A percentile compares a stretch with the other conserved stretches of the same genome.
Conservation (phyloP, 2,329 filamentous ascomycete species). For the Zymoseptoria tritici region DNA sequence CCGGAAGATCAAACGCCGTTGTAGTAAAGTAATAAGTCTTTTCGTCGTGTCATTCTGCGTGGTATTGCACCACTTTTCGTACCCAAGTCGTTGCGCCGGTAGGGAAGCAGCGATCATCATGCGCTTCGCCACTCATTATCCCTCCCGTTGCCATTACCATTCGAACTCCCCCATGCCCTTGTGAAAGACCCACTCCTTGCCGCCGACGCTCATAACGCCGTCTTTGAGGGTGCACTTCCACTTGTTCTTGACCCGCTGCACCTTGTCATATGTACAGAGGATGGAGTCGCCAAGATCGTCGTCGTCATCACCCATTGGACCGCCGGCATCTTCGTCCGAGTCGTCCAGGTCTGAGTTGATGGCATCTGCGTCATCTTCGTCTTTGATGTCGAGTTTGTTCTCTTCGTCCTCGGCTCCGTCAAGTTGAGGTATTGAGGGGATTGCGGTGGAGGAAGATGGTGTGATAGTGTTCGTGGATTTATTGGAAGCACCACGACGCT, state of each 20-base stretch:
- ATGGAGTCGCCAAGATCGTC: slow-evolving; percentile 83
- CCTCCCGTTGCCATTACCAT: slow-evolving; percentile 55
- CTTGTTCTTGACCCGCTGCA: slow-evolving; percentile 95
- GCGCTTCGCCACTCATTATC: slow-evolving; percentile 29
- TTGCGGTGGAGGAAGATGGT: background rate
- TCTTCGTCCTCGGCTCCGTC: slow-evolving; percentile 52
- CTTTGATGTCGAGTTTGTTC: slow-evolving; percentile 36
- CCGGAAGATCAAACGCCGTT: background rate
- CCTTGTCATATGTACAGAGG: slow-evolving; percentile 99
- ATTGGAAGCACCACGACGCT: slow-evolving; percentile 1
- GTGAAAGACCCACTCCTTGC: slow-evolving; percentile 91
- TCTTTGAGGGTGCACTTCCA: slow-evolving; percentile 98
- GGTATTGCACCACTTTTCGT: background rate
- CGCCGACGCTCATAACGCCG: slow-evolving; percentile 84
- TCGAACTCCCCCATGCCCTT: slow-evolving; percentile 97
- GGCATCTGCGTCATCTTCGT: slow-evolving; percentile 71
- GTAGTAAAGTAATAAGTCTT: background rate
- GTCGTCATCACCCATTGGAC: slow-evolving; percentile 49
- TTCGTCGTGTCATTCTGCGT: background rate
- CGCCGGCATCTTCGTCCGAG: slow-evolving; percentile 65
- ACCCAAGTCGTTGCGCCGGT: background rate
- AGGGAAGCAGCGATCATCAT: slow-evolving; percentile 8
- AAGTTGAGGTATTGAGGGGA: slow-evolving; percentile 34
- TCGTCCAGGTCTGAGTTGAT: slow-evolving; percentile 99
- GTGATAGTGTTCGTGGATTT: background rate